Percentiles rank a stretch among this genome's conserved stretches.
phyloP scores from a whole-genome alignment of 768 basidiomycete genomes.

The Auricularia auricula-judae region DNA sequence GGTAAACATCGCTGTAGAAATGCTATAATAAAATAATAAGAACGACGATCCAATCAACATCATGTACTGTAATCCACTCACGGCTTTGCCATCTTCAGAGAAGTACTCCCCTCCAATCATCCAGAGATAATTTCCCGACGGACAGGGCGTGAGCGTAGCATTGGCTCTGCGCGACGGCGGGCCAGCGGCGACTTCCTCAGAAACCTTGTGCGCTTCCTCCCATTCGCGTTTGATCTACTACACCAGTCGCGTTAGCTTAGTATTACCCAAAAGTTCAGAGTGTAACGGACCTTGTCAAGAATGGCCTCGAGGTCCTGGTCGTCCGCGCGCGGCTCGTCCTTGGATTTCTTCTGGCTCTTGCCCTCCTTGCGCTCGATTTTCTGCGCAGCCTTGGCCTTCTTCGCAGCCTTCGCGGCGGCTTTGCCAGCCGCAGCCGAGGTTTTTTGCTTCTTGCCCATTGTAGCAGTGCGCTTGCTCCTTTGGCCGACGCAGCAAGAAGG shows the following conservation, averaged over 20 bases:
- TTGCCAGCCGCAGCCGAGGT: conserved; percentile 22
- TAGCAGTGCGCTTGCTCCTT: neutral
- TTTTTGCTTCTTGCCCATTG: conserved; percentile 47
- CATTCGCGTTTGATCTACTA: conserved; percentile 73
- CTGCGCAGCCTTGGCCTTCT: conserved; percentile 48
- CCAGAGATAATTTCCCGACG: conserved; percentile 73
- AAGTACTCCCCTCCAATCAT: conserved; percentile 83
- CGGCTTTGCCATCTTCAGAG: conserved; percentile 73
- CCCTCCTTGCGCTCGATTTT: conserved; percentile 54
- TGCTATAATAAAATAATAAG: conserved; percentile 30
- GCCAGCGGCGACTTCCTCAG: conserved; percentile 72
- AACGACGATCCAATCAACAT: neutral
- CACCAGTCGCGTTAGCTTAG: neutral
- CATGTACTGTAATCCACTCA: conserved; percentile 21
- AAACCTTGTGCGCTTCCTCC: conserved; percentile 74
- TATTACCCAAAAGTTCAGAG: neutral
- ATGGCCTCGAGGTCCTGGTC: conserved; percentile 68
- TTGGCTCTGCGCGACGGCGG: conserved; percentile 78
- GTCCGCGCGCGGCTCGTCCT: conserved; percentile 36
- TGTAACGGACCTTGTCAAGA: conserved; percentile 52
- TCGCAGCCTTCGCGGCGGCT: conserved; percentile 41
- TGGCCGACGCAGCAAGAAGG: too few relatives aligned
- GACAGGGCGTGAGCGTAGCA: conserved; percentile 71
- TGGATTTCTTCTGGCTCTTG: conserved; percentile 23
- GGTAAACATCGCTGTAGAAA: conserved; percentile 81